These are phyloP conservation scores for Phaeophleospora eucalypticola DNA, from an alignment of 2,329 filamentous ascomycete genomes.

Conservation along the genomic window DNA sequence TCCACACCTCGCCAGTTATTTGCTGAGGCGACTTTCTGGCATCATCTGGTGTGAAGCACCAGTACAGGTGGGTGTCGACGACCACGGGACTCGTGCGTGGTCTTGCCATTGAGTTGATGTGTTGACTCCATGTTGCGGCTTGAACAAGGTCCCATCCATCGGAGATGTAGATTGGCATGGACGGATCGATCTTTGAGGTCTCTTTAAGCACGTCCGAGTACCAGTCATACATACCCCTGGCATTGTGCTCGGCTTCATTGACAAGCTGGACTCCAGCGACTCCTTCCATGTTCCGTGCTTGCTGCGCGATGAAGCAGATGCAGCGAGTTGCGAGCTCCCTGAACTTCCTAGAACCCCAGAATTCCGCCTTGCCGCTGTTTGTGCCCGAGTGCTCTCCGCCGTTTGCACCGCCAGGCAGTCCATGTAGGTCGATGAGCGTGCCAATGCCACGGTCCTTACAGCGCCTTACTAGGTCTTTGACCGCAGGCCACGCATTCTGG, in stretches of 20 bases:
- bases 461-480: constrained; percentile 45
- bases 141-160: constrained; percentile 54
- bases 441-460: constrained; percentile 50
- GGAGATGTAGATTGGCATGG: constrained; percentile 54
- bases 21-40: constrained; percentile 49
- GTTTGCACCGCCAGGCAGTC: constrained; percentile 57
- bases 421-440: constrained; percentile 57
- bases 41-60: constrained; percentile 53
- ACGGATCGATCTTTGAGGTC: constrained; percentile 46
- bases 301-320: constrained; percentile 48
- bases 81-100: constrained; percentile 46
- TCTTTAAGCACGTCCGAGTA: constrained; percentile 50
- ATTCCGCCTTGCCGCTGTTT: constrained; percentile 47
- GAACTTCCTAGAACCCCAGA: constrained; percentile 47
- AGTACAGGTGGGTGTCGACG: constrained; percentile 59
- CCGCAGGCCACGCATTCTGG: constrained; percentile 49
- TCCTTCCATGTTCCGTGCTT: constrained; percentile 45
- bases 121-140: constrained; percentile 43
- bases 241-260: constrained; percentile 53
- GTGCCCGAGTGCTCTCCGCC: constrained; percentile 54
- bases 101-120: constrained; percentile 20
- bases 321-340: constrained; percentile 46
- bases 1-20: constrained; percentile 45
- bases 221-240: constrained; percentile 52
- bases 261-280: constrained; percentile 56